Conservation (phyloP, 306 rosid genomes). For the Corylus heterophylla region DNA sequence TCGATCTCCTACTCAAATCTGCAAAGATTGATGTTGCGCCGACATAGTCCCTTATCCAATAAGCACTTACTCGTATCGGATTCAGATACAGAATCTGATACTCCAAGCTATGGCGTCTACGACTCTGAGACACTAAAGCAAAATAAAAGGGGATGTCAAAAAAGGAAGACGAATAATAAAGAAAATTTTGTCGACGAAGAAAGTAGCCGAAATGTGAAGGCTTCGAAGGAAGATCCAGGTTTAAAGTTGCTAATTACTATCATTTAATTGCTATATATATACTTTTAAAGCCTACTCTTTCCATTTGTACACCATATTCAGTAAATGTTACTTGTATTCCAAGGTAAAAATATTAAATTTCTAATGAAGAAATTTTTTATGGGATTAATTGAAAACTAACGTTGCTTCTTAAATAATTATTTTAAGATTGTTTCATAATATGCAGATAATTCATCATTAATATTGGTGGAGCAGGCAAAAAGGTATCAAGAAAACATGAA, state of each 20-base stretch:
- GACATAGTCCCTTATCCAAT: background rate
- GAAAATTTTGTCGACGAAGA: background rate
- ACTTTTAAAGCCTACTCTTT: background rate
- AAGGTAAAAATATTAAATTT: too few species aligned
- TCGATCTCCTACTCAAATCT: background rate
- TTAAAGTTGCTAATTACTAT: background rate
- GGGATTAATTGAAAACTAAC: too few species aligned
- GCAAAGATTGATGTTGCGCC: conserved; percentile 13
- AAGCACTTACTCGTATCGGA: conserved; percentile 16
- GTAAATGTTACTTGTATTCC: background rate
- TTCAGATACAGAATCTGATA: conserved; percentile 31
- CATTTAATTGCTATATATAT: background rate
- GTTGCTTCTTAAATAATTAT: too few species aligned
- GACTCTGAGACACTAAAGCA: background rate
- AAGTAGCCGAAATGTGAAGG: background rate
- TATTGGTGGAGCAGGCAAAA: conserved; percentile 26
- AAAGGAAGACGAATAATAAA: background rate
- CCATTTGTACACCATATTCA: background rate
- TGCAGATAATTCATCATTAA: conserved; percentile 11
- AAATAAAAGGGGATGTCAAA: background rate
- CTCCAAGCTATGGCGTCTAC: background rate
- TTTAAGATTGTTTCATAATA: too few species aligned
- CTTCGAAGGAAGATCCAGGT: conserved; percentile 24
- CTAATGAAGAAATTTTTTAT: too few species aligned
- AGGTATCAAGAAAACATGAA: conserved; percentile 30